Conservation (phyloP, 805 yeast genomes). For the Yamadazyma scolyti region DNA sequence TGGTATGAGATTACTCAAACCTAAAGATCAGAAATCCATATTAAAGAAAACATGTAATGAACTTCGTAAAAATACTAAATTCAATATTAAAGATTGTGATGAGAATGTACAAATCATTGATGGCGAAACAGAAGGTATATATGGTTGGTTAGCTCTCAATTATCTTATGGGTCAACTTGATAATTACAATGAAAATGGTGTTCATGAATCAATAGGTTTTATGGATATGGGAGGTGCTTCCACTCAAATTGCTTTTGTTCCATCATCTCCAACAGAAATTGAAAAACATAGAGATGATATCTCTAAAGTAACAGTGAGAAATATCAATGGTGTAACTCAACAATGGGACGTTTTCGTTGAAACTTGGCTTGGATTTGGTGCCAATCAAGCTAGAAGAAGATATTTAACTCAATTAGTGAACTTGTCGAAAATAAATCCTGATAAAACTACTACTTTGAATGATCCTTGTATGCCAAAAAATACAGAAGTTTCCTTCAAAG, state of each 20-base stretch:
- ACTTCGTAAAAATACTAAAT: constrained; percentile 52
- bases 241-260: constrained; percentile 92
- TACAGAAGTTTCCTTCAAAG: constrained; percentile 44
- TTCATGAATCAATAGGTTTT: constrained; percentile 74
- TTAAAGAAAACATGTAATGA: constrained; percentile 58
- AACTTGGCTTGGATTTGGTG: constrained; percentile 98
- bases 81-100: constrained; percentile 55
- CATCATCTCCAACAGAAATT: constrained; percentile 54
- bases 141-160: constrained; percentile 93
- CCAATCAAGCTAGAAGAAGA: constrained; percentile 84
- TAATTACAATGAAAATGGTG: constrained; percentile 36
- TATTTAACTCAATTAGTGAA: constrained; percentile 56
- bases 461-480: constrained; percentile 86
- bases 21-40: constrained; percentile 48
- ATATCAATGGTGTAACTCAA: constrained; percentile 65
- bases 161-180: constrained; percentile 70
- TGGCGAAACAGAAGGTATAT: constrained; percentile 91
- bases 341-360: constrained; percentile 87
- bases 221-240: constrained; percentile 99
- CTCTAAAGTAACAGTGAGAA: constrained; percentile 55
- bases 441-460: constrained; percentile 22
- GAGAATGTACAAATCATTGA: constrained; percentile 82
- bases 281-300: constrained; percentile 33
- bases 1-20: constrained; percentile 82
- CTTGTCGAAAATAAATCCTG: constrained; percentile 17